Evolutionary conservation across 129 eudicot genomes (phyloP), one percentile per base, ranked within the genome.

Genomic region (Glebionis coronaria): DNA sequence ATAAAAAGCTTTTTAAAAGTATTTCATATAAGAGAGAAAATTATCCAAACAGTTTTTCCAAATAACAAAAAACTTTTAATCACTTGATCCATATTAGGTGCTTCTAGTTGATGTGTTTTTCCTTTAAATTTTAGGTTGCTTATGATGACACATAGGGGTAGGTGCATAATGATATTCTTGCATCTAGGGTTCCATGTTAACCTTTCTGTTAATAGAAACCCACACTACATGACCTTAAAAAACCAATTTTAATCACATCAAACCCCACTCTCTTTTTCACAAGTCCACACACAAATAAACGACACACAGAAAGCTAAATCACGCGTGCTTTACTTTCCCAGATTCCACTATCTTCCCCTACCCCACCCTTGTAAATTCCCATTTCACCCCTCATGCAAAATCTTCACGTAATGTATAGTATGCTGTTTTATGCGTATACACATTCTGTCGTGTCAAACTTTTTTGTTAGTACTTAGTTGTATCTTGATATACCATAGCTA

Each of bases 251-350:
- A 27, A 54, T 69, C 59, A 46, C 55, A 68, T 72, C 55, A 11
- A 38, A 54, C 72, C 68, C 73, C 79, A 75, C 73, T 11, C 14
- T 18, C 13, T 47, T 57, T 74, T 57, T 74, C 69, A 31, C 56
- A 70, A 50, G 18, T 72, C 54, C 55, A 56, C 61, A 56, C n/a
- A 35, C 44, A 58, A 58, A 58, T 21, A 80, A 60, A 77, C 82
- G 87, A 84, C 95, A 88, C 69, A 72, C 69, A 46, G 71, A 70
- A 61, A 75, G 73, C 80, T 80, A 76, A 66, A 69, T 59, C 91
- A 88, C 81, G 95, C 95, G 84, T 82, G 88, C 84, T 57, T 69
- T 67, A 66, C 83, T 83, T 74, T 80, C 67, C 75, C 82, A 80
- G 88, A 76, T 80, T 77, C 79, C 42, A 50, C 18, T 13, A 50